These are phyloP conservation scores for Bacterosira constricta DNA, from an alignment of 108 stramenopile species.

Conservation along the genomic window DNA sequence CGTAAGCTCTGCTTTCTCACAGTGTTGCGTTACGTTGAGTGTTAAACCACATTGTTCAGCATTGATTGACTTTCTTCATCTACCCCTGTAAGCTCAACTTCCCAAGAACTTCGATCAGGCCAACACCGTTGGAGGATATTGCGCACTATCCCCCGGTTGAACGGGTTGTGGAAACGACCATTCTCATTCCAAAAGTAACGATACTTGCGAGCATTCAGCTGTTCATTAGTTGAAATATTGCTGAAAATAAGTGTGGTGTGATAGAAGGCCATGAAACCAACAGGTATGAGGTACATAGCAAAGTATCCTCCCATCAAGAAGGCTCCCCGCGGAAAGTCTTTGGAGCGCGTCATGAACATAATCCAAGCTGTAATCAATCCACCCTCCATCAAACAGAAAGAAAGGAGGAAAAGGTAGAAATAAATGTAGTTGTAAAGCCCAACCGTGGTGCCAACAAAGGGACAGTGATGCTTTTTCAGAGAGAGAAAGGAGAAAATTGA, in stretches of 20 bases:
- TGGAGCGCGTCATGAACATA: conserved; percentile 49
- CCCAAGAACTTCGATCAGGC: conserved; percentile 35
- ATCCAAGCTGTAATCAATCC: conserved; percentile 59
- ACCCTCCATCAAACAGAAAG: conserved; percentile 52
- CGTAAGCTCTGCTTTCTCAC: too few relatives aligned
- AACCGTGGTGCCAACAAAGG: conserved; percentile 94
- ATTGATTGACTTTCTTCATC: conserved; percentile 19
- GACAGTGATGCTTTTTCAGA: conserved; percentile 99
- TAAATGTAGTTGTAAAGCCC: conserved; percentile 95
- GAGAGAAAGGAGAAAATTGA: too few relatives aligned
- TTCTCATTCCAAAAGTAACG: conserved; percentile 74
- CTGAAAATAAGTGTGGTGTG: conserved; percentile 83
- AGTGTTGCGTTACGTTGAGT: not conserved
- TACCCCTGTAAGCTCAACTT: not conserved
- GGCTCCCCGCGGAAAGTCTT: conserved; percentile 22
- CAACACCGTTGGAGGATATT: conserved; percentile 53
- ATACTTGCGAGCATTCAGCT: conserved; percentile 79
- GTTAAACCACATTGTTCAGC: conserved; percentile 15
- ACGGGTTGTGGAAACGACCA: conserved; percentile 84
- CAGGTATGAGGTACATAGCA: conserved; percentile 61
- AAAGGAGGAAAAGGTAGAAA: conserved; percentile 86
- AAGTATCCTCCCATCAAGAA: conserved; percentile 68
- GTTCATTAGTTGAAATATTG: conserved; percentile 97
- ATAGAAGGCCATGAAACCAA: conserved; percentile 70
- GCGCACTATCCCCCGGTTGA: conserved; percentile 68